Evolutionary conservation across 2,329 filamentous ascomycete species (phyloP).

Genomic region (Plenodomus tracheiphilus): DNA sequence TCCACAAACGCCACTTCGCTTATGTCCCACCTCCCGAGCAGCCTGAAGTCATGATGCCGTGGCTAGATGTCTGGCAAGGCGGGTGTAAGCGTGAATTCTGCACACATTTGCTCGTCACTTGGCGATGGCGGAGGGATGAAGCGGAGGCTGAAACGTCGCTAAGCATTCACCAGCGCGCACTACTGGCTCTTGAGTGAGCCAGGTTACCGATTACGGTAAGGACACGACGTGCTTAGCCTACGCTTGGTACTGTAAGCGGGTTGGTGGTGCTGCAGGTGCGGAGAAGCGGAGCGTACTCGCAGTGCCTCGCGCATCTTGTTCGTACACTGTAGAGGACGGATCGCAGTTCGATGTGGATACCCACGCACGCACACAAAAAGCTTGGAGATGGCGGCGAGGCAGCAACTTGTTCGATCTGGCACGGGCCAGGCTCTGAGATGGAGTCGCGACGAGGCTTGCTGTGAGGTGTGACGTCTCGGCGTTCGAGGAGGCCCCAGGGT

Average conservation of each 20-base stretch:
- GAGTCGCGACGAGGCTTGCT: conserved; percentile 1
- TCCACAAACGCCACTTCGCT: conserved; percentile 21
- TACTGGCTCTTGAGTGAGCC: conserved; percentile 8
- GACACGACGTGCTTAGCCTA: conserved; percentile 20
- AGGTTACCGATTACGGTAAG: conserved; percentile 4
- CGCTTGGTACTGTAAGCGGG: conserved; percentile 17
- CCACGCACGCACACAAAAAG: conserved; percentile 5
- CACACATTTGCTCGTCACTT: conserved; percentile 8
- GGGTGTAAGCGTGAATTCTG: conserved; percentile 11
- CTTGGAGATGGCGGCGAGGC: not conserved
- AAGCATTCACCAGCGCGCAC: conserved; percentile 21
- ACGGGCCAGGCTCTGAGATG: not conserved
- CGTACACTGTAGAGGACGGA: too few species aligned
- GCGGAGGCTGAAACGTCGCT: conserved; percentile 35
- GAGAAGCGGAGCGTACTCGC: conserved; percentile 7
- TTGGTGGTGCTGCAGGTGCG: conserved; percentile 28
- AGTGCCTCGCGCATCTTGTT: not conserved
- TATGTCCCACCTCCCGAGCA: conserved; percentile 6
- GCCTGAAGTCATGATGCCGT: conserved; percentile 16
- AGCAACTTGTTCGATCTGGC: not conserved
- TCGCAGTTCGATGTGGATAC: not conserved
- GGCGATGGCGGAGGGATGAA: conserved; percentile 11
- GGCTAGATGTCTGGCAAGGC: conserved; percentile 11
- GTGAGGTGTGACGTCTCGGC: conserved; percentile 2
- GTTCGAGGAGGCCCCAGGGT: conserved; percentile 1